Percentiles rank a stretch among this genome's conserved stretches.
Conservation (phyloP, 345 rosid genomes). For the Lepidium aucheri region DNA sequence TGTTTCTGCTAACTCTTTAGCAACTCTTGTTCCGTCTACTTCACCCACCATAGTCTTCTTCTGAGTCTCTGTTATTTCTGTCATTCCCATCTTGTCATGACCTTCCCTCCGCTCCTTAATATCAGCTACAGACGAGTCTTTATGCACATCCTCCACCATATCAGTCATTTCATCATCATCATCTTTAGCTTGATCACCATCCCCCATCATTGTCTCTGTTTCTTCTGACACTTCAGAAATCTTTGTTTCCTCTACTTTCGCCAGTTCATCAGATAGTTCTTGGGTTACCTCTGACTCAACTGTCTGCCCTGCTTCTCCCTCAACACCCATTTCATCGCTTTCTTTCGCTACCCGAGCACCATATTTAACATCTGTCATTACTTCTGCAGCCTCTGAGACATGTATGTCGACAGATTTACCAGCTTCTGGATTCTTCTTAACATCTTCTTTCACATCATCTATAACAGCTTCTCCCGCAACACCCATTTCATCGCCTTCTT, state of each 20-base stretch:
- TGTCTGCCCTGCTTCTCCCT: constrained; percentile 2
- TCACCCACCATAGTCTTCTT: constrained; percentile 26
- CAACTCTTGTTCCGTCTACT: not conserved
- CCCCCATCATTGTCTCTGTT: constrained; percentile 11
- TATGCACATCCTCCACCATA: constrained; percentile 19
- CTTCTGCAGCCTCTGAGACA: constrained; percentile 17
- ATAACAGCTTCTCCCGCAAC: constrained; percentile 11
- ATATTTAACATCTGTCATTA: not conserved
- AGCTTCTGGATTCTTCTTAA: constrained; percentile 11
- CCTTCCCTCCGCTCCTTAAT: constrained; percentile 21
- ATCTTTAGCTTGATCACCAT: constrained; percentile 16
- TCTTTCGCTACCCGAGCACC: constrained; percentile 12
- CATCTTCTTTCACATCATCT: constrained; percentile 15
- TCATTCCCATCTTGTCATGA: constrained; percentile 18
- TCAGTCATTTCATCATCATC: constrained; percentile 14
- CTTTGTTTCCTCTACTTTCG: constrained; percentile 18
- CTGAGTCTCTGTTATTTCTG: constrained; percentile 9
- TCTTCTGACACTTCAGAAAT: constrained; percentile 22
- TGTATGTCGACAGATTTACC: constrained; percentile 7
- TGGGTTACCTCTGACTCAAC: constrained; percentile 7
- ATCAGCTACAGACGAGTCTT: constrained; percentile 22
- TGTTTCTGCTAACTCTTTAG: constrained; percentile 18
- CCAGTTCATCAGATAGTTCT: constrained; percentile 9
- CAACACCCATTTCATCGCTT: constrained; percentile 9
- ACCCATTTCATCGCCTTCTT: constrained; percentile 13